Conservation (phyloP, 1,284 basidiomycete species). For the Sparassis latifolia region DNA sequence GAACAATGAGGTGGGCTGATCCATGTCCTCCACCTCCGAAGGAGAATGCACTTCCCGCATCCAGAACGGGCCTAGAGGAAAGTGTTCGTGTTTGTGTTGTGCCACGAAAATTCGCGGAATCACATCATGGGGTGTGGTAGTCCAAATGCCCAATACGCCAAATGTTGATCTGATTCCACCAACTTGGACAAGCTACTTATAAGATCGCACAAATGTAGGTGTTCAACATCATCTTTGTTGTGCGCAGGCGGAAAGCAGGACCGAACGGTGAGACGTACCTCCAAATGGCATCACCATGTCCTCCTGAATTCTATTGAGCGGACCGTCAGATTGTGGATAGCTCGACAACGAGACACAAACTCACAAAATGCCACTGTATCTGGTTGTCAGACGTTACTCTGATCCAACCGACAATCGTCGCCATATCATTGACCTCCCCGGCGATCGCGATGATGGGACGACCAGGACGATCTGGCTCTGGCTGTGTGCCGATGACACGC, state of each 20-base stretch:
- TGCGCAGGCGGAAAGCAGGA: too few relatives aligned
- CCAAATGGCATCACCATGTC: constrained; percentile 53
- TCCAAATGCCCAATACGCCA: constrained; percentile 63
- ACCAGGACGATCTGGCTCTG: constrained; percentile 41
- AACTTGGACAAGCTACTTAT: constrained; percentile 58
- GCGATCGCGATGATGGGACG: constrained; percentile 48
- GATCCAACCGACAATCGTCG: constrained; percentile 47
- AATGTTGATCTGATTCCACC: constrained; percentile 52
- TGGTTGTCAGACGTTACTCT: constrained; percentile 48
- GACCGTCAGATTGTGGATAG: background rate
- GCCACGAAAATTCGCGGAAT: constrained; percentile 25
- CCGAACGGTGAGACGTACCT: constrained; percentile 32
- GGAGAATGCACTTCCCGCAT: constrained; percentile 19
- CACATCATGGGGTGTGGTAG: constrained; percentile 57
- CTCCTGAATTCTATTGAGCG: constrained; percentile 44
- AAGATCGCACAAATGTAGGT: background rate
- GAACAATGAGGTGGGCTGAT: too few relatives aligned
- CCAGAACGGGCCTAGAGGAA: constrained; percentile 27
- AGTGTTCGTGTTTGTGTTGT: background rate
- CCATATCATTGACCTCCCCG: constrained; percentile 40
- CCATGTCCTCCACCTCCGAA: too few relatives aligned
- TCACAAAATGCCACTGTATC: constrained; percentile 59
- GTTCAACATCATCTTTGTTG: background rate
- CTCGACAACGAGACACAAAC: constrained; percentile 15
- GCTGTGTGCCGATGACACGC: constrained; percentile 33